Evolutionary conservation across 192 early-diverging fungal species (phyloP), one percentile per base, ranked within the genome.

Genomic region (Dimargaris xerosporica): DNA sequence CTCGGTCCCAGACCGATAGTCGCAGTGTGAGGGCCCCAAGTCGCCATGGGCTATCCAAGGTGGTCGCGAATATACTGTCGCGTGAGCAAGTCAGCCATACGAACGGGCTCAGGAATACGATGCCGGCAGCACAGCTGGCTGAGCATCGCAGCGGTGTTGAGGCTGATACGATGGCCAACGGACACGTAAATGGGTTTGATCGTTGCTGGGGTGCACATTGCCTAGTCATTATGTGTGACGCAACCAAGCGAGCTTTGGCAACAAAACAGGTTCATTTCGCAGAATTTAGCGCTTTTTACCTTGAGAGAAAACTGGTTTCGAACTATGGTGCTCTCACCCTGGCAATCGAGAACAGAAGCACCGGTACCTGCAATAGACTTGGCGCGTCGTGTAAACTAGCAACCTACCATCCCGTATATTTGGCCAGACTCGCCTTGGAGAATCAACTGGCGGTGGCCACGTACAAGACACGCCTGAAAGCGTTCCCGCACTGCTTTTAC

Each of bases 161-260:
- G 64, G 21, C 77, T 76, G 46, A 96, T 73, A 1, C 78, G 70
- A 71, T 97, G 94, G 6, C 94, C 94, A 17, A 78, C 61, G 13
- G 86, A 89, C 7, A 97, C 89, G 82, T 87, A 97, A 19, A 94
- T 80, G 2, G 93, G 91, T 53, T 93, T 93, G 52, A 67, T 75
- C 0, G 88, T 71, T 5, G 21, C 47, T 2, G 67, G 64, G 23
- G 31, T 15, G 41, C 56, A 51, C 10, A 51, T 21, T 5, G 50
- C 50, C 50, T 51, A 51, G 7, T 10, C 6, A 15, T 13, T 51
- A 51, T 45, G 17, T 13, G 10, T 10, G 44, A 45, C 17, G 17
- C 44, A 45, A 17, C 44, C 44, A 9, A 45, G 11, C 44, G 44
- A 9, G 17, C 17, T 15, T 34, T 67, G 41, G 21, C 42, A 21